Base-by-base conservation (phyloP, 1,284 basidiomycete species). In the Ceratobasidium sp. region DNA sequence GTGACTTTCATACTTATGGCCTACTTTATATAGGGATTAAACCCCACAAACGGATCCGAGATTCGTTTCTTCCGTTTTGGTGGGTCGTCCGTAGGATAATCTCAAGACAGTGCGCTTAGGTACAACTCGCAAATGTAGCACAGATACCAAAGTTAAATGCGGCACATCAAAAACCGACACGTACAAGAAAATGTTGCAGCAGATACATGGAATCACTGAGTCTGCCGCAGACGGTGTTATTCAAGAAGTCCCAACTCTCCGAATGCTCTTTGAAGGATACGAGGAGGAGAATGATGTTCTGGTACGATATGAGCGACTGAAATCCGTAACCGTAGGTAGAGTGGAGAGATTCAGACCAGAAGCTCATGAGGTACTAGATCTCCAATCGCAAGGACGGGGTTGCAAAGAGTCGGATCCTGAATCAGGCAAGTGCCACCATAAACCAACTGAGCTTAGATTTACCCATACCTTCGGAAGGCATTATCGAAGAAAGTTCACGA, bases 121-220 rank as follows among this genome's bases (percentile, higher is more conserved):
- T 26, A 30, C 16, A 71, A 12, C 16, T 16, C 28, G 14, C 18
- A 9, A 39, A 41, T 39, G 36, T 21, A 67, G 60, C 28, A 61
- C 64, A 6, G 59, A 74, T 46, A 72, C 50, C 12, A 55, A 67
- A 32, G 34, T 58, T 18, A 72, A 60, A n/a, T 62, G 64, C 28
- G 61, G 61, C 14, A 53, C 62, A 16, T 60, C 62, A 6, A 62
- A 64, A 48, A 39, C n/a, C 18, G 65, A 64, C 21, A 74, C 71
- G 1, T 74, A 74, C 59, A 72, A 72, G 64, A 69, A 72, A 5
- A 74, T 74, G 74, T 43, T 74, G 26, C 65, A 72, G 26, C 74
- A 74, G 39, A 74, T 74, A 32, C 60, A 61, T 26, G 48, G 65
- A 28, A 60, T 74, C 26, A 74, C 71, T 1, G 65, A 70, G 26